Conservation (phyloP, 2,329 filamentous ascomycete genomes). For the Alternaria tenuissima region DNA sequence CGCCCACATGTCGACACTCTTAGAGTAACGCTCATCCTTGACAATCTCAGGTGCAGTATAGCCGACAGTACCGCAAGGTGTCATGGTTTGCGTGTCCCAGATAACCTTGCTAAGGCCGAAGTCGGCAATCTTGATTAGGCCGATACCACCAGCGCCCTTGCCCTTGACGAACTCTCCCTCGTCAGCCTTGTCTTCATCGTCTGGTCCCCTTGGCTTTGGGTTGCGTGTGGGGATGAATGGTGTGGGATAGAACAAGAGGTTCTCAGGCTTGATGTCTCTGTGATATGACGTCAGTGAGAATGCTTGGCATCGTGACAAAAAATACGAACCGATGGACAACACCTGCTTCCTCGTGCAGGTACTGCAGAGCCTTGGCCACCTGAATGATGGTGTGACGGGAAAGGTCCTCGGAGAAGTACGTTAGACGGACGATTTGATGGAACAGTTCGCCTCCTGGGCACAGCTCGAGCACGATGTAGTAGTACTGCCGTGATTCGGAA, state of each 20-base stretch:
- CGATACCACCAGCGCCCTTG: constrained; percentile 87
- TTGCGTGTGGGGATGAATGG: constrained; percentile 81
- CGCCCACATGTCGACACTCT: constrained; percentile 99
- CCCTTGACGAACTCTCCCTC: constrained; percentile 92
- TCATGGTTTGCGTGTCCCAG: constrained; percentile 98
- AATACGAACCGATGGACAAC: constrained; percentile 89
- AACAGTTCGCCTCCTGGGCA: constrained; percentile 96
- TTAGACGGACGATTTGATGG: constrained; percentile 97
- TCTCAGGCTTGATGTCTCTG: constrained; percentile 98
- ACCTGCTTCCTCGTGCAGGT: constrained; percentile 91
- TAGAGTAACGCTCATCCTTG: constrained; percentile 98
- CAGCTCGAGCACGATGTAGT: constrained; percentile 95
- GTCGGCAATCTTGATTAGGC: constrained; percentile 95
- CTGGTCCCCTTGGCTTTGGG: constrained; percentile 81
- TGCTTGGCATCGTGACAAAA: constrained; percentile 6
- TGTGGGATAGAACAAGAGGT: constrained; percentile 89
- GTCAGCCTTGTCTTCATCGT: constrained; percentile 96
- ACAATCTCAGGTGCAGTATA: constrained; percentile 99
- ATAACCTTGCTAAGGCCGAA: constrained; percentile 98
- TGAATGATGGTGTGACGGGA: constrained; percentile 94
- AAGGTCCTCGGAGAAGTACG: constrained; percentile 96
- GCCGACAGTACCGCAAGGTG: constrained; percentile 96
- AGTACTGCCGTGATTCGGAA: constrained; percentile 91
- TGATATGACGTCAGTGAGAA: constrained; percentile 48
- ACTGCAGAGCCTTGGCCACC: constrained; percentile 92